phyloP scores from a whole-genome alignment of 2,329 filamentous ascomycete genomes.

The Fusarium nygamai region DNA sequence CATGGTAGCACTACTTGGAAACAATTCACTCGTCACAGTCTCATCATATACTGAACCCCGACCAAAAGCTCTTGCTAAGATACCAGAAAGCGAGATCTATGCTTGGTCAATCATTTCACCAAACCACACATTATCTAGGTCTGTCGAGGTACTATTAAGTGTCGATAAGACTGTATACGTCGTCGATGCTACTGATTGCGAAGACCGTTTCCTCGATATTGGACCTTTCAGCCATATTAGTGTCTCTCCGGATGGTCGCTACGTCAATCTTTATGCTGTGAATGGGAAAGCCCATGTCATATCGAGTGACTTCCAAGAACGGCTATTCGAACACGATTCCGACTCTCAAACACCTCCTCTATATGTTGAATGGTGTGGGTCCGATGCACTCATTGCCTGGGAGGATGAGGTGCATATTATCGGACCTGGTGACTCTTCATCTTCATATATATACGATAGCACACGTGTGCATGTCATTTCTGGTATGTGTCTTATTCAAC shows the following conservation, averaged over 20 bases:
- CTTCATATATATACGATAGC: constrained; percentile 87
- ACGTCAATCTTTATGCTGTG: constrained; percentile 85
- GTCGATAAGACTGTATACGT: constrained; percentile 86
- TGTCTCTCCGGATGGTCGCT: constrained; percentile 90
- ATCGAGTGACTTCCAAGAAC: constrained; percentile 92
- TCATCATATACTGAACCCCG: constrained; percentile 90
- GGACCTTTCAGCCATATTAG: constrained; percentile 92
- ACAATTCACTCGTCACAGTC: constrained; percentile 89
- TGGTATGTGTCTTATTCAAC: constrained; percentile 57
- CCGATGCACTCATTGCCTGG: constrained; percentile 95
- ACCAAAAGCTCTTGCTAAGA: constrained; percentile 80
- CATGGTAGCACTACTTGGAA: constrained; percentile 90
- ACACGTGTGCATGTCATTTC: constrained; percentile 88
- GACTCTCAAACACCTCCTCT: constrained; percentile 85
- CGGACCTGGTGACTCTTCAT: constrained; percentile 81
- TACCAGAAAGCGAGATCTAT: constrained; percentile 81
- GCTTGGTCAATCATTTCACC: constrained; percentile 93
- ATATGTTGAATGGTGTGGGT: constrained; percentile 95
- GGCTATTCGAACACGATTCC: constrained; percentile 91
- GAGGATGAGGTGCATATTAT: constrained; percentile 97
- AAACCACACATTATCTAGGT: constrained; percentile 86
- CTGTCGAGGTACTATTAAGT: constrained; percentile 90
- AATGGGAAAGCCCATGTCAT: constrained; percentile 92
- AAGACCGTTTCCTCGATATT: constrained; percentile 90
- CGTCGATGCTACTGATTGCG: constrained; percentile 87